Conservation (phyloP, 306 rosid species). For the Gastrolobium bilobum region DNA sequence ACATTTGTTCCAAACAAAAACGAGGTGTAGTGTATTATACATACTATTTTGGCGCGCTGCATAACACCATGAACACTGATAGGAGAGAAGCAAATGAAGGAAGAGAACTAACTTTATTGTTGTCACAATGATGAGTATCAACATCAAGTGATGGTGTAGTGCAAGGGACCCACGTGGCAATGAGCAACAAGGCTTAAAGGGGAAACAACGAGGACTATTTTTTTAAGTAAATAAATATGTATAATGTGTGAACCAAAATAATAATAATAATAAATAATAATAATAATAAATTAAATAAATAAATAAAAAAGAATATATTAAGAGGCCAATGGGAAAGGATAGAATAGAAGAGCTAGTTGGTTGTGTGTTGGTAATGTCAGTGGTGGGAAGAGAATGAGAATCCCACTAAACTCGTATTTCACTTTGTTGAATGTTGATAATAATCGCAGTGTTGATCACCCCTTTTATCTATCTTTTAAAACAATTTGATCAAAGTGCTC, state of each 20-base stretch:
- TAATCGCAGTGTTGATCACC: conserved; percentile 38
- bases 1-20: not conserved
- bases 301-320: conserved; percentile 21
- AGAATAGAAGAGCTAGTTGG: conserved; percentile 56
- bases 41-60: conserved; percentile 49
- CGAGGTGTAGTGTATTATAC: not conserved
- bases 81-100: conserved; percentile 41
- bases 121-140: conserved; percentile 43
- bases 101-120: conserved; percentile 45
- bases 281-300: not conserved
- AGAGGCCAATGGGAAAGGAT: conserved; percentile 57
- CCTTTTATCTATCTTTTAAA: conserved; percentile 26
- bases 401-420: conserved; percentile 67
- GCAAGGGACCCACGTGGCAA: conserved; percentile 73
- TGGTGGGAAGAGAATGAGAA: conserved; percentile 76
- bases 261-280: not conserved
- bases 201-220: conserved; percentile 31
- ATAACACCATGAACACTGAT: conserved; percentile 43
- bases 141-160: conserved; percentile 53
- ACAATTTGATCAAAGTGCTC: conserved; percentile 41
- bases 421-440: conserved; percentile 51
- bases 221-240: not conserved
- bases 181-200: conserved; percentile 37
- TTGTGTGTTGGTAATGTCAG: conserved; percentile 40
- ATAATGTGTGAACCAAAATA: conserved; percentile 3